Conservation (phyloP, 345 rosid genomes). For the Mangifera indica region DNA sequence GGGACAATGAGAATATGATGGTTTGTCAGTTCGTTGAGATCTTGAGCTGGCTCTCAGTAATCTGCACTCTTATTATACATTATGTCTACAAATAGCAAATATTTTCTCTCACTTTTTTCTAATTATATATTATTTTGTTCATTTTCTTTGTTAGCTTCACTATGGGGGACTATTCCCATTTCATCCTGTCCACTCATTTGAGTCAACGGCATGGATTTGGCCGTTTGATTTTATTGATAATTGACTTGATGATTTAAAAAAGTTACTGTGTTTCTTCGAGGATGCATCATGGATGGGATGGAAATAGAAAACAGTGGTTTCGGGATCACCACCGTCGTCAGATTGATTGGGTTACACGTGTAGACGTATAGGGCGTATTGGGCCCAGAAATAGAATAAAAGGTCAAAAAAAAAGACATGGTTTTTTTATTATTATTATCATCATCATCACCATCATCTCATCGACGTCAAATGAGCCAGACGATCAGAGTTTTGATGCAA, state of each 20-base stretch:
- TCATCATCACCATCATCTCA: too few relatives aligned
- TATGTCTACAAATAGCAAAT: too few relatives aligned
- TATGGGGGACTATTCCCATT: background rate
- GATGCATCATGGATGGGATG: too few relatives aligned
- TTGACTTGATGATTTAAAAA: background rate
- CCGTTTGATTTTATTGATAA: background rate
- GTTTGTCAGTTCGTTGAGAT: constrained; percentile 5
- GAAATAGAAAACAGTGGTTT: background rate
- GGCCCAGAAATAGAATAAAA: too few relatives aligned
- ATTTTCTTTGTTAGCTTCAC: background rate
- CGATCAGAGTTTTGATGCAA: too few relatives aligned
- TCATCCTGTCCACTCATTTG: background rate
- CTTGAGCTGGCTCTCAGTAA: background rate
- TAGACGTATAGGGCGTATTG: background rate
- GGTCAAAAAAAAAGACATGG: too few relatives aligned
- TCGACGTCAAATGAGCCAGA: too few relatives aligned
- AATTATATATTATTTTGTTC: background rate
- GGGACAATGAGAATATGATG: background rate
- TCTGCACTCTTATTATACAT: background rate
- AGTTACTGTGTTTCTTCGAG: background rate
- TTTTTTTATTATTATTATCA: too few relatives aligned
- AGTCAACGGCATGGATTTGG: constrained; percentile 1
- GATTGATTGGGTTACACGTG: background rate
- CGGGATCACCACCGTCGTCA: background rate
- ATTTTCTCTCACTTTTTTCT: background rate